Base-by-base conservation (phyloP, 2,329 filamentous ascomycete species). In the Chaetomium globosum region DNA sequence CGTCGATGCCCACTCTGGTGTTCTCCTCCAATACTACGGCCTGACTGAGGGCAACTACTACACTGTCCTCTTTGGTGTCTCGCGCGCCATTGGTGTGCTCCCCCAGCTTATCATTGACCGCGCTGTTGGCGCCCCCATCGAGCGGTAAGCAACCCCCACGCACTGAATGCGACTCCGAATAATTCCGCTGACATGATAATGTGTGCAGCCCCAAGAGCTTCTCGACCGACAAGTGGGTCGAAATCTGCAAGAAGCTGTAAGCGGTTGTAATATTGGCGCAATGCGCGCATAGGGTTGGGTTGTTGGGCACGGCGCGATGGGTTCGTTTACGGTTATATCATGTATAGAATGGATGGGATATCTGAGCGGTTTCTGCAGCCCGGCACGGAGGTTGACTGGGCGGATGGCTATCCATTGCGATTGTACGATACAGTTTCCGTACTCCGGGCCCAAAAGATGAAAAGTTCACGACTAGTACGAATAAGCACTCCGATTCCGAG, bases 101-200 rank as follows among this genome's bases (percentile, higher is more conserved):
- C 95, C 95, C 75, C 95, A 99, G 87, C 88, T 99, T 79, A 99
- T 99, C 87, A 97, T 99, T 77, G 95, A 99, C 88, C 94, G 95
- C 79, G 95, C 94, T 74, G 87, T 97, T 73, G 95, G 95, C 78
- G 91, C 93, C 73, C 95, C 95, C 74, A 99, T 99, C 76, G 95
- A 99, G 89, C 87, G 95, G 79, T 79, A 74, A 69, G 76, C 43
- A 10, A 19, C 31, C 48, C 59, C 39, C 9, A 9, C 26, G 19
- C 5, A 23, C 33, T 4, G n/a, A 12, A 61, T 49, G 31, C 13
- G 10, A 56, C 33, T 2, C 31, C 43, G 28, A 33, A 56, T 46
- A 16, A 21, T 28, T 61, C 19, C 26, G 62, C 63, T 70, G 64
- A 70, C 66, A 57, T 39, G 58, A 53, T 39, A 59, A 53, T 19